phyloP scores from a whole-genome alignment of 352 stramenopile genomes.

The Pythium myriotylum region DNA sequence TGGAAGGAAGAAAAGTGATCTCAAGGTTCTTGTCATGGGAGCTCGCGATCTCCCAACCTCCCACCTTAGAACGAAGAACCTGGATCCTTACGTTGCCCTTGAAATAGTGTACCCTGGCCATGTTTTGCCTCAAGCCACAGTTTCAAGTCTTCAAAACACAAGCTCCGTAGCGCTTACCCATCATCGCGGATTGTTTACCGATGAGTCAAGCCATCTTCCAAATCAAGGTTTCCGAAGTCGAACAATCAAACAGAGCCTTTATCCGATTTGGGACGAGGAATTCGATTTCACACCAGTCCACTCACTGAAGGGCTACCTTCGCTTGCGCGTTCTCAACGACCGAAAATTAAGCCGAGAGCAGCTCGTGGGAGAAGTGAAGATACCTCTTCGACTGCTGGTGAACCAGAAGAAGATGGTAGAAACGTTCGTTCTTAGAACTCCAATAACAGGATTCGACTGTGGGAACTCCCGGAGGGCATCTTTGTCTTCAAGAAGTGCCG shows the following conservation, averaged over 20 bases:
- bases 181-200: neutral
- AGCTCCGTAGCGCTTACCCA: neutral
- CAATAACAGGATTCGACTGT: constrained; percentile 2
- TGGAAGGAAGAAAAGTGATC: constrained; percentile 48
- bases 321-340: constrained; percentile 72
- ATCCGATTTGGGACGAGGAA: constrained; percentile 78
- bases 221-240: constrained; percentile 50
- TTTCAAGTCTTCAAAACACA: neutral
- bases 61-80: constrained; percentile 70
- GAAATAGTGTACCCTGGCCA: constrained; percentile 67
- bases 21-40: constrained; percentile 57
- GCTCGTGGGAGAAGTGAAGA: constrained; percentile 65
- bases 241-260: constrained; percentile 76
- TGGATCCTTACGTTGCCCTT: constrained; percentile 68
- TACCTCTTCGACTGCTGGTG: constrained; percentile 58
- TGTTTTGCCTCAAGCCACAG: constrained; percentile 17
- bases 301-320: constrained; percentile 67
- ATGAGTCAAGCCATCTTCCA: constrained; percentile 4
- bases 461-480: neutral
- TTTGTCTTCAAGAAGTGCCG: constrained; percentile 10
- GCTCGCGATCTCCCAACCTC: constrained; percentile 59
- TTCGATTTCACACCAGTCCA: constrained; percentile 67
- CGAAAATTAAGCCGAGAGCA: constrained; percentile 67
- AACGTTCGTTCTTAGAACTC: constrained; percentile 57
- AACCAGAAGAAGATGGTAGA: constrained; percentile 67